Conservation (phyloP, 1,284 basidiomycete species). For the Sanghuangporus weigelae region DNA sequence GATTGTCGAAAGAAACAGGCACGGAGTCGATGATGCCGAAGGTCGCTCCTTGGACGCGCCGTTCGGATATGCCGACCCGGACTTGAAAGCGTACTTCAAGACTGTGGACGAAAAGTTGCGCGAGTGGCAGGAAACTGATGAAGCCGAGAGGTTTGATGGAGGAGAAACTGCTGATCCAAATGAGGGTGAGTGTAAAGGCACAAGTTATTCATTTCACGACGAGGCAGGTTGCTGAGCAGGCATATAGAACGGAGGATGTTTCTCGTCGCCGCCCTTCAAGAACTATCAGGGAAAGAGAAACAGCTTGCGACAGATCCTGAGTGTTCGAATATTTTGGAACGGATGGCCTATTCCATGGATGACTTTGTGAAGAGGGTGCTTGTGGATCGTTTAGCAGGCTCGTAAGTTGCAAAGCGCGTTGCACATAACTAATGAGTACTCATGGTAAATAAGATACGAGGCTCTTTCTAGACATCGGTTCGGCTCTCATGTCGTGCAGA, state of each 20-base stretch:
- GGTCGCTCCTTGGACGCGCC: conserved; percentile 61
- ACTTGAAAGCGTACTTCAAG: conserved; percentile 88
- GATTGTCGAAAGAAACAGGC: conserved; percentile 45
- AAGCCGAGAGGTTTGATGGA: conserved; percentile 29
- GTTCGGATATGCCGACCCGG: conserved; percentile 82
- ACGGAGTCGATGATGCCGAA: conserved; percentile 19
- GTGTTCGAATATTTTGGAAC: conserved; percentile 82
- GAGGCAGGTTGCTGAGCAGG: background rate
- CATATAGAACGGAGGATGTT: conserved; percentile 73
- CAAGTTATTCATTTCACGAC: background rate
- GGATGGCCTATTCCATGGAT: conserved; percentile 88
- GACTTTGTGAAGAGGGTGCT: conserved; percentile 89
- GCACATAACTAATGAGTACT: conserved; percentile 5
- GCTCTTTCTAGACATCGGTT: conserved; percentile 74
- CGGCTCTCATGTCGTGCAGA: conserved; percentile 91
- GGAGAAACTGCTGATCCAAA: conserved; percentile 59
- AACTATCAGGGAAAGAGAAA: conserved; percentile 83
- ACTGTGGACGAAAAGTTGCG: conserved; percentile 82
- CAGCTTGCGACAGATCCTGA: conserved; percentile 89
- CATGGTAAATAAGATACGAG: conserved; percentile 46
- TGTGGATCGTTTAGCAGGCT: conserved; percentile 77
- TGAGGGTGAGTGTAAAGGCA: conserved; percentile 51
- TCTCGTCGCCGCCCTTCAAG: conserved; percentile 76
- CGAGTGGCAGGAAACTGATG: conserved; percentile 67
- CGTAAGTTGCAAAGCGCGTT: conserved; percentile 49